These are phyloP conservation scores for Pezicula rhizophila DNA, from an alignment of 2,329 filamentous ascomycete genomes.

Conservation along the genomic window DNA sequence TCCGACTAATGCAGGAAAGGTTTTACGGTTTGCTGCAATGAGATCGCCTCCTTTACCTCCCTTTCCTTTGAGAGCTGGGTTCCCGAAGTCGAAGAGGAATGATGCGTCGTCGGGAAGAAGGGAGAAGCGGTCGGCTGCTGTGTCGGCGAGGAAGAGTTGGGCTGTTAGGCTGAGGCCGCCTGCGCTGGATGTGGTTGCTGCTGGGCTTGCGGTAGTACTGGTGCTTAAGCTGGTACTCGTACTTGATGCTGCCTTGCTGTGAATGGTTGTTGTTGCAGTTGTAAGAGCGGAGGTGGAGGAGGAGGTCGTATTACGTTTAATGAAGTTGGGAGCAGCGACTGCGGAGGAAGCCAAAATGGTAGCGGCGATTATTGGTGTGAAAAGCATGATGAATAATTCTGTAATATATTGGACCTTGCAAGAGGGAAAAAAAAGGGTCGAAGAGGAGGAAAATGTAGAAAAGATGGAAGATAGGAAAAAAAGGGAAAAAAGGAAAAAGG, in stretches of 20 bases:
- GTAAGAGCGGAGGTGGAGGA: not conserved
- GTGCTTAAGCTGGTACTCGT: not conserved
- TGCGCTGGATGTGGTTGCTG: conserved; percentile 5
- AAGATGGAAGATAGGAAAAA: conserved; percentile 1
- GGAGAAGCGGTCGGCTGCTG: conserved; percentile 36
- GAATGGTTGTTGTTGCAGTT: not conserved
- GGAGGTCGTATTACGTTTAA: conserved; percentile 8
- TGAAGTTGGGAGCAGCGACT: conserved; percentile 22
- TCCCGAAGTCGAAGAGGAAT: conserved; percentile 44
- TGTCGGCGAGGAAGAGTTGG: conserved; percentile 25
- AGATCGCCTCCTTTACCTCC: conserved; percentile 37
- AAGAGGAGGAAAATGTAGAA: not conserved
- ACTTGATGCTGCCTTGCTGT: not conserved
- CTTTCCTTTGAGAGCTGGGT: conserved; percentile 17
- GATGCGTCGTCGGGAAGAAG: conserved; percentile 38
- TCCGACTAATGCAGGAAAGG: conserved; percentile 50
- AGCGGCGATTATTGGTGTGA: conserved; percentile 29
- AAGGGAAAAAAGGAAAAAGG: conserved; percentile 5
- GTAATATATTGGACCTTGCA: conserved; percentile 1
- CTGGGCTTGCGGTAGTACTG: not conserved
- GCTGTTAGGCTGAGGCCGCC: conserved; percentile 14
- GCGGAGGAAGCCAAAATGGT: conserved; percentile 36
- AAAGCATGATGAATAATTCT: conserved; percentile 28
- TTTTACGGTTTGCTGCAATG: conserved; percentile 47
- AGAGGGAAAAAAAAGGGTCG: not conserved